These are phyloP conservation scores for Globisporangium ultimum DNA, from an alignment of 352 stramenopile genomes.

Conservation along the genomic window DNA sequence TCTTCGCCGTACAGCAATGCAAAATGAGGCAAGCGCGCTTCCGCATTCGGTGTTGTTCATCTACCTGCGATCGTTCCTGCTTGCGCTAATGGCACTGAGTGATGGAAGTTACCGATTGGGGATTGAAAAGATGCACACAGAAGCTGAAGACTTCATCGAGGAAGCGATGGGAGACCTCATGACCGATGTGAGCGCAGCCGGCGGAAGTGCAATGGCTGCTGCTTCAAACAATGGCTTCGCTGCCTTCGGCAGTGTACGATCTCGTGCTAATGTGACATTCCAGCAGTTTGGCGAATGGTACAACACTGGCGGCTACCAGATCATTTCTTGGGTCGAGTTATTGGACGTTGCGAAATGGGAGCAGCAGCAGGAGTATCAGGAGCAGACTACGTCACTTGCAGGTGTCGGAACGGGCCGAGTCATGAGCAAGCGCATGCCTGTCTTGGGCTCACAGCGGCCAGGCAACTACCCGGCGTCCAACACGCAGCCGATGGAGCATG, in stretches of 20 bases:
- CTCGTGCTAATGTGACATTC: slow-evolving; percentile 78
- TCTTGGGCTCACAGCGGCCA: slow-evolving; percentile 59
- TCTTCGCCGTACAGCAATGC: slow-evolving; percentile 31
- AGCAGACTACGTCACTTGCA: slow-evolving; percentile 31
- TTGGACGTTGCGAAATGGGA: slow-evolving; percentile 83
- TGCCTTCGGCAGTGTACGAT: slow-evolving; percentile 63
- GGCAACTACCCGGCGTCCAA: slow-evolving; percentile 34
- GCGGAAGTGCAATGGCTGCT: slow-evolving; percentile 10
- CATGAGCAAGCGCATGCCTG: slow-evolving; percentile 21
- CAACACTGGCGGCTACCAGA: slow-evolving; percentile 75
- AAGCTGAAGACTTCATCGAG: slow-evolving; percentile 85
- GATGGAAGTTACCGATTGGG: slow-evolving; percentile 78
- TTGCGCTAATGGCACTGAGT: slow-evolving; percentile 84
- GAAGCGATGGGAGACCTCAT: slow-evolving; percentile 85
- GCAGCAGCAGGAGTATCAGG: slow-evolving; percentile 68
- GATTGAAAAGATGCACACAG: slow-evolving; percentile 83
- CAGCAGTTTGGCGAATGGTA: slow-evolving; percentile 91
- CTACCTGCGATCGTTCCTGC: slow-evolving; percentile 80
- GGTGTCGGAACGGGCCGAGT: slow-evolving; percentile 17
- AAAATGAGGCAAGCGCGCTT: slow-evolving; percentile 54
- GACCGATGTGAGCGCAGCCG: slow-evolving; percentile 66
- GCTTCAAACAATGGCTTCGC: slow-evolving; percentile 37
- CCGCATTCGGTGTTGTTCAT: slow-evolving; percentile 83
- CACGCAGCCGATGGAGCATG: slow-evolving; percentile 37
- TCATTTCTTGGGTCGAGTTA: slow-evolving; percentile 85